These are phyloP conservation scores for Alnus glutinosa DNA, from an alignment of 306 rosid species.

Conservation along the genomic window DNA sequence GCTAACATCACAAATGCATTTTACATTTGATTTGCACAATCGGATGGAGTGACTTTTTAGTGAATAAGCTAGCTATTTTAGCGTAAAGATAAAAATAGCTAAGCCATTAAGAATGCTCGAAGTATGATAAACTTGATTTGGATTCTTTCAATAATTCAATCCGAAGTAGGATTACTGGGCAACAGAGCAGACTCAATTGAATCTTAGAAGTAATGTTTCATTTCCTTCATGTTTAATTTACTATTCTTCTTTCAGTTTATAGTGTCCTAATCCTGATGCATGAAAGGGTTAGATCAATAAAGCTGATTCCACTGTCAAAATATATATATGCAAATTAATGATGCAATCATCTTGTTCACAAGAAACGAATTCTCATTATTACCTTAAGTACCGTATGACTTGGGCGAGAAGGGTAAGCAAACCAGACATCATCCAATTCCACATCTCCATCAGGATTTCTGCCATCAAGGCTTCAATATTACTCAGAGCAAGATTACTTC, in stretches of 20 bases:
- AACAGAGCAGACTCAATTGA: background rate
- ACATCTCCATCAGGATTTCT: constrained; percentile 47
- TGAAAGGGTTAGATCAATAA: background rate
- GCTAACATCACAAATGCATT: no score
- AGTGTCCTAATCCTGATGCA: background rate
- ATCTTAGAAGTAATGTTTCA: background rate
- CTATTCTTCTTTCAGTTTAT: background rate
- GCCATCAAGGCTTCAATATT: constrained; percentile 17
- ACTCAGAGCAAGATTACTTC: background rate
- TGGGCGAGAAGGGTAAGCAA: constrained; percentile 54
- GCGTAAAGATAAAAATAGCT: no score
- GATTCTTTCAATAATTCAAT: background rate
- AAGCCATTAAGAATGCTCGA: no score
- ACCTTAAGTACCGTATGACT: constrained; percentile 46
- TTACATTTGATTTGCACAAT: no score
- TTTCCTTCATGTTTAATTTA: background rate
- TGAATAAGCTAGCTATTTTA: no score
- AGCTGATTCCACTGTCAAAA: background rate
- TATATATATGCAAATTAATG: background rate
- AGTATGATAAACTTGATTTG: background rate
- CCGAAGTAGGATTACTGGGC: background rate
- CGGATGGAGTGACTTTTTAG: no score
- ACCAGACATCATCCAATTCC: constrained; percentile 52
- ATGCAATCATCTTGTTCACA: background rate
- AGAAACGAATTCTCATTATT: background rate